Evolutionary conservation across 805 yeast species (phyloP), one percentile per base, ranked within the genome.

Genomic region (Metschnikowia hibisci): DNA sequence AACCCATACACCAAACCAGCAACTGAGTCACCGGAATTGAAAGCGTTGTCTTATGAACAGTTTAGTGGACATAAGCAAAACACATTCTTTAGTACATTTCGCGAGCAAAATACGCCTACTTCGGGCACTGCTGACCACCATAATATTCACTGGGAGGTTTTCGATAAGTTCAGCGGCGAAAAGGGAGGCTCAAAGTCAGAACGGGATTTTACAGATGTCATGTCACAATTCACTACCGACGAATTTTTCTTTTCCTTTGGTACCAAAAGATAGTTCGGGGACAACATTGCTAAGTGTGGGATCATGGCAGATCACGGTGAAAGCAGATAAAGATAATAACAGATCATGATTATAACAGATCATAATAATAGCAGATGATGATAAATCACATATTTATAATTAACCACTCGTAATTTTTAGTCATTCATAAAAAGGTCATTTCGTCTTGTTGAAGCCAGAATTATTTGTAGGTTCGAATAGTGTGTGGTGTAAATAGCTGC

Each of bases 211-310:
- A 15, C 15, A 12, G 48, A 45, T 29, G 35, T 45, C 16, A 42
- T 31, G 32, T 45, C 49, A 16, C 41, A 43, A 20, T 10, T 39
- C n/a, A 37, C 51, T 6, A 25, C 41, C 12, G 51, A 45, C 36
- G 51, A 49, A 32, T 49, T 47, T 16, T 31, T 47, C 34, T 49
- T 49, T 16, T 29, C 42, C 7, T 49, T 49, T 33, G 48, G 42
- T 15, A 14, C 34, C 13, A 31, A 38, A 32, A 38, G 31, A 16
- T 38, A 46, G 20, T 20, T 20, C 23, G 23, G 23, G 23, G 23
- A 20, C 15, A 30, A n/a, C 11, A 30, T 30, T n/a, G 15, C 16
- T 7, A 14, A 10, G 5, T 20, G 23, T 20, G 7, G 23, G 8
- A 20, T 20, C 23, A 20, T 20, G 7, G 23, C 23, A 20, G 23